phyloP scores from a whole-genome alignment of 352 stramenopile genomes.

The Globisporangium radiosum region DNA sequence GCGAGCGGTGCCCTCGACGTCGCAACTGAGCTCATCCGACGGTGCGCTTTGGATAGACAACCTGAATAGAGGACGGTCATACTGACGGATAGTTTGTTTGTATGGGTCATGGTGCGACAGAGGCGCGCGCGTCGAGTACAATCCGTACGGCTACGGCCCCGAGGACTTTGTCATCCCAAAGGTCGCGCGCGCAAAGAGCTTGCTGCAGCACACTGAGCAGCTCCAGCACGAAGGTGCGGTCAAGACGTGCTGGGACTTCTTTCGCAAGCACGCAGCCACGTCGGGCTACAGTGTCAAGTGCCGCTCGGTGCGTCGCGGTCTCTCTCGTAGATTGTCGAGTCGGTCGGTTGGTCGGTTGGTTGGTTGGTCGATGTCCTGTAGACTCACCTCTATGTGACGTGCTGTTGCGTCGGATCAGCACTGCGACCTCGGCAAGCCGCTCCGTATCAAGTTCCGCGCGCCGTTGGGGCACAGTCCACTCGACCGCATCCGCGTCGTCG shows the following conservation, averaged over 20 bases:
- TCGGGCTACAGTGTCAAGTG: slow-evolving; percentile 66
- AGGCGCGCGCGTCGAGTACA: slow-evolving; percentile 65
- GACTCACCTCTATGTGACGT: too few species aligned
- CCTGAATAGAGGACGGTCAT: too few species aligned
- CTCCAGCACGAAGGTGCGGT: slow-evolving; percentile 81
- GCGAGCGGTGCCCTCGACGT: slow-evolving; percentile 68
- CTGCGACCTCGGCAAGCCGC: slow-evolving; percentile 72
- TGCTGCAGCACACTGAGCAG: slow-evolving; percentile 84
- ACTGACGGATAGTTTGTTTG: background rate
- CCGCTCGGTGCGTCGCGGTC: slow-evolving; percentile 37
- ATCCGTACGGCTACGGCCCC: slow-evolving; percentile 80
- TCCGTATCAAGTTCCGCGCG: slow-evolving; percentile 74
- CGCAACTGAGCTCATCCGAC: slow-evolving; percentile 64
- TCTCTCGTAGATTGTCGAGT: too few species aligned
- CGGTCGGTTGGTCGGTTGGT: too few species aligned
- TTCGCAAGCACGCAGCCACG: slow-evolving; percentile 63
- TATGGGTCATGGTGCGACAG: slow-evolving; percentile 12
- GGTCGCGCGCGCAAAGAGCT: slow-evolving; percentile 67
- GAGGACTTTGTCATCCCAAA: slow-evolving; percentile 84
- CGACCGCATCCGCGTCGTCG: slow-evolving; percentile 80
- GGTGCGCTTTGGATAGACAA: slow-evolving; percentile 14
- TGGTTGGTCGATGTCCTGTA: too few species aligned
- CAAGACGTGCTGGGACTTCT: slow-evolving; percentile 67
- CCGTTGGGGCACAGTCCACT: slow-evolving; percentile 57
- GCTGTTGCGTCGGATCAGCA: slow-evolving; percentile 24